Conservation (phyloP, 371 early-diverging fungal species). For the Mortierella sp. region DNA sequence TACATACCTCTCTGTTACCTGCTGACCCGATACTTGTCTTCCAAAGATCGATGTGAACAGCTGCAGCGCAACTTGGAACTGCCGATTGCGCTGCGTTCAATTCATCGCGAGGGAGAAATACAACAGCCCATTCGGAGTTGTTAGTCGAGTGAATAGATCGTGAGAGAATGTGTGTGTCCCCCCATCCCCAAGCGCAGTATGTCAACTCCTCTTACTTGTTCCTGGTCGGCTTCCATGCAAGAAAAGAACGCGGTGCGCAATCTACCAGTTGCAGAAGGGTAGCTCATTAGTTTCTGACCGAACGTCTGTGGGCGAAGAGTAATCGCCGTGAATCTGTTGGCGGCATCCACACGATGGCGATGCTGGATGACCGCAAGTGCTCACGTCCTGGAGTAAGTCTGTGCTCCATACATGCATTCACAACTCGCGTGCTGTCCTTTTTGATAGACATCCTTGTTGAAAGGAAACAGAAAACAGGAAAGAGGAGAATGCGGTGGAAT, state of each 20-base stretch:
- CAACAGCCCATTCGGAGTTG: not conserved
- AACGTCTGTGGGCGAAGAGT: too few species aligned
- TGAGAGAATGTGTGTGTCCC: too few species aligned
- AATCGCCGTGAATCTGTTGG: not conserved
- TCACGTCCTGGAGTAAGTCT: not conserved
- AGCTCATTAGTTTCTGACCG: not conserved
- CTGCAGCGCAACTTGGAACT: slow-evolving; percentile 41
- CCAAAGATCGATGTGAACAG: slow-evolving; percentile 51
- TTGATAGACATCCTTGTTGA: not conserved
- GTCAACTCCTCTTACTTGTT: slow-evolving; percentile 24
- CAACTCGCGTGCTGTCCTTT: too few species aligned
- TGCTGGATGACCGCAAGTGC: not conserved
- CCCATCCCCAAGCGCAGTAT: not conserved
- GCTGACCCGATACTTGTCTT: slow-evolving; percentile 47
- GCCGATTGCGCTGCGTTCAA: slow-evolving; percentile 29
- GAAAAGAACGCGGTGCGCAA: slow-evolving; percentile 43
- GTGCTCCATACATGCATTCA: not conserved
- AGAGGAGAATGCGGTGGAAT: not conserved
- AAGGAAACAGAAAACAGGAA: not conserved
- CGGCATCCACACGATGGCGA: not conserved
- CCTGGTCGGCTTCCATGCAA: slow-evolving; percentile 50
- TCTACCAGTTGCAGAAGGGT: slow-evolving; percentile 15
- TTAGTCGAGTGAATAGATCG: not conserved
- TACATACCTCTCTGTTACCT: slow-evolving; percentile 42
- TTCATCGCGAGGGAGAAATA: not conserved